Base-by-base conservation (phyloP, 139 green algal species). In the Coelastrella sp. region DNA sequence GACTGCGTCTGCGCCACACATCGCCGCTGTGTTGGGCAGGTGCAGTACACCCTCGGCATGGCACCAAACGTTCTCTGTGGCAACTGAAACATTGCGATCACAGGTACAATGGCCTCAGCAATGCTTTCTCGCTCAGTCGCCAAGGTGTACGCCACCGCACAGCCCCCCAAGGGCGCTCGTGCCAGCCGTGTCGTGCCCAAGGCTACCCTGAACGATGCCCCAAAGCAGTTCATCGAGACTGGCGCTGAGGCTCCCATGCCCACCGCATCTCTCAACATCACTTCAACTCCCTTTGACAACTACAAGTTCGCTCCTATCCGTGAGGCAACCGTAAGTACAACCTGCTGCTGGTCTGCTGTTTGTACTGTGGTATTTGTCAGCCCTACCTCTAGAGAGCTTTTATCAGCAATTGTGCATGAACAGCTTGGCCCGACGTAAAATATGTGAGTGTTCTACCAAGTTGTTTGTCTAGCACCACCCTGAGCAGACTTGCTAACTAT, bases 261-360 rank as follows among this genome's bases (percentile, higher is more conserved):
- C 5, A 82, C 83, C 5, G 83, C 16, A 20, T 10, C 68, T 76
- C 13, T 58, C 19, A n/a, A 47, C 71, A 20, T 81, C 3, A 90
- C 79, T 71, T 89, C 91, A 77, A 95, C 94, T 6, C 92, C 92
- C 59, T 97, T 95, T 61, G 96, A 97, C 80, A 89, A 93, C 90
- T 96, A 90, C 92, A 94, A 89, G 64, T 98, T 98, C 80, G 93
- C 90, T 3, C 93, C 95, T 61, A 97, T 98, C 93, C 90, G 92
- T 4, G 97, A 98, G 95, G 92, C 96, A 6, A 93, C 90, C 8
- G 93, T 95, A 64, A 91, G 92, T 87, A 32, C 71, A 77, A 32
- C 71, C n/a, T n/a, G n/a, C n/a, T n/a, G n/a, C n/a, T n/a, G n/a
- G n/a, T n/a, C n/a, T n/a, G n/a, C n/a, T n/a, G n/a, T n/a, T n/a